Base-by-base conservation (phyloP, 2,329 filamentous ascomycete species). In the Colletotrichum euphorbiae region DNA sequence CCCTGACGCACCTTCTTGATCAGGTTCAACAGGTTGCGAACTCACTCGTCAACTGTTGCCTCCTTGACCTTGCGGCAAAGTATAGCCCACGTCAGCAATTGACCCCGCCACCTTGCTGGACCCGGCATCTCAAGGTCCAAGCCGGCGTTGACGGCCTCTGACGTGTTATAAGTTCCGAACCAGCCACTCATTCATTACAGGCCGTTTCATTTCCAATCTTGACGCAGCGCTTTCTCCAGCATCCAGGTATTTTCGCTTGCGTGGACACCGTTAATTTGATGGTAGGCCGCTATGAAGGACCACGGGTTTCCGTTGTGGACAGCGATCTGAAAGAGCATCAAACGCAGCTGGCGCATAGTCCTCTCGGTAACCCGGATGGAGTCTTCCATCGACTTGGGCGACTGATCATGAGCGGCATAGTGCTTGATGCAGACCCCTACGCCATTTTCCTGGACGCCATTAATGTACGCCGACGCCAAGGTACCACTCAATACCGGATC, bases 121-220 rank as follows among this genome's bases (percentile, higher is more conserved):
- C 86, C 87, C 1, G 87, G 87, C 87, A 89, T 89, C 76, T 89
- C 86, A 21, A 89, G 79, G 74, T 89, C 84, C 12, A 87, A 76
- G 2, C 87, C 85, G 13, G 85, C 84, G 31, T 83, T 79, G 28
- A 80, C 77, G 5, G 85, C 80, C 43, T 84, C 81, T 0, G 81
- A 80, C 2, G 84, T 86, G 65, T 81, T 85, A 73, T 89, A 88
- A 2, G 82, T 86, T 61, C 85, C 86, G 71, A 79, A 83, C 87
- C 87, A 89, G 75, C 89, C 87, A 71, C 84, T 87, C 83, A 89
- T 24, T 24, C 24, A 87, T 31, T 88, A 75, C 40, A 87, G 74
- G 2, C 86, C 86, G 2, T 85, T 77, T 80, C 84, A 89, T 0
- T 81, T 83, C 87, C 86, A 89, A 74, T 89, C 86, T 48, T 80